Conservation (phyloP, 1,139 yeast genomes). For the Meyerozyma athensensis region DNA sequence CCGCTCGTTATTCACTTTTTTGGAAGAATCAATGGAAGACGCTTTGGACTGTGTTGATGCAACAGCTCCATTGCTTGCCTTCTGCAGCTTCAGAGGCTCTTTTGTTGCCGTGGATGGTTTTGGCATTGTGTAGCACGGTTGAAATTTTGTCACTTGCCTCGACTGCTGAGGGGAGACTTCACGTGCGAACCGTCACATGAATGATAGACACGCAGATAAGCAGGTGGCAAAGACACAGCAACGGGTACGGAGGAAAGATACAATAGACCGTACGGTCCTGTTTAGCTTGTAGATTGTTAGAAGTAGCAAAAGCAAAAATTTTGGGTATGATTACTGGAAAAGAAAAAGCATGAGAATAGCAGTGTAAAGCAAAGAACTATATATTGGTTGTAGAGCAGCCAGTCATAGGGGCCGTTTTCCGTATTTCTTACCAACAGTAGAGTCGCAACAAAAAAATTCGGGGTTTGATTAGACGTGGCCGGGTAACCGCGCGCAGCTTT, state of each 20-base stretch:
- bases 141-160: constrained; percentile 1
- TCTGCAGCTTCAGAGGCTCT: neutral
- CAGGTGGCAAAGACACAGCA: too few species aligned
- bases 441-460: neutral
- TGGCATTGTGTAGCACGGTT: neutral
- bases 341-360: too few species aligned
- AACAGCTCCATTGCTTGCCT: neutral
- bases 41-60: neutral
- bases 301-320: too few species aligned
- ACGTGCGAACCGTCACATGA: neutral
- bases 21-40: constrained; percentile 7
- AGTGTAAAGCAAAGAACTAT: too few species aligned
- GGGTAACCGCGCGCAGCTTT: constrained; percentile 2
- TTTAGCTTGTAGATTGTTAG: too few species aligned
- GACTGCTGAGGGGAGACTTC: constrained; percentile 2
- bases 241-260: too few species aligned
- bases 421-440: too few species aligned
- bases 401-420: too few species aligned
- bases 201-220: neutral
- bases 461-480: neutral
- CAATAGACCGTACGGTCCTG: too few species aligned
- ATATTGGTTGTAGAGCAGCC: too few species aligned
- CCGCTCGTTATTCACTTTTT: constrained; percentile 28
- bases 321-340: too few species aligned
- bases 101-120: constrained; percentile 1